Conservation (phyloP, 371 early-diverging fungal genomes). For the Mortierella sp. region DNA sequence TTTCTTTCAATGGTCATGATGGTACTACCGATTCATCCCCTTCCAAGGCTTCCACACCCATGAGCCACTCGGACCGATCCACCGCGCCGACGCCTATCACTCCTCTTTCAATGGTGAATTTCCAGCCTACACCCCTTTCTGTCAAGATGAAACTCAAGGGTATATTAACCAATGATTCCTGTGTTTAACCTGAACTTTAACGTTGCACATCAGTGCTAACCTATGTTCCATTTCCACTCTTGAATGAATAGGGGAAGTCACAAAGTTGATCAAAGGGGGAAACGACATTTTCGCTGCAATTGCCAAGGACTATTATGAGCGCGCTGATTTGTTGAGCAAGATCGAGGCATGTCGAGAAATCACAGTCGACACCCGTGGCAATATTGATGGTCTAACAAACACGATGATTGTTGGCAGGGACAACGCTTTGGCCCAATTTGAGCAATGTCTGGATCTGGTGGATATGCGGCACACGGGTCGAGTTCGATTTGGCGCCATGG, state of each 20-base stretch:
- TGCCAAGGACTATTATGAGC: not conserved
- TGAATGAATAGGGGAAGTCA: constrained; percentile 10
- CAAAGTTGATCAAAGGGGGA: constrained; percentile 9
- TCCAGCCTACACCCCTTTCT: not conserved
- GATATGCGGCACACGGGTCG: constrained; percentile 12
- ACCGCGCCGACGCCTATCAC: not conserved
- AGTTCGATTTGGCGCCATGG: constrained; percentile 8
- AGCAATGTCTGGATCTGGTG: not conserved
- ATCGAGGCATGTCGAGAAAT: not conserved
- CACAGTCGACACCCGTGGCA: not conserved
- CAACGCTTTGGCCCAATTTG: not conserved
- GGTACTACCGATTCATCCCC: not conserved
- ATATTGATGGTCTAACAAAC: not conserved
- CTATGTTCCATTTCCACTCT: not conserved
- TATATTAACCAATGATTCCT: not conserved
- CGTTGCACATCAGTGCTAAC: not conserved
- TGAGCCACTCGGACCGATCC: not conserved
- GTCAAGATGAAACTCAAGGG: not conserved
- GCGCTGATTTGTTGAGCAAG: constrained; percentile 14
- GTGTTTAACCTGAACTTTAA: not conserved
- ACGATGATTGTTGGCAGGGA: not conserved
- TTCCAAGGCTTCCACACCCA: not conserved
- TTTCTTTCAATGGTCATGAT: not conserved
- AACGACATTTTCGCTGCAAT: constrained; percentile 23
- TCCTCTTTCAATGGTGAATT: not conserved